phyloP scores from a whole-genome alignment of 441 rosid species.

The Aleurites moluccanus region DNA sequence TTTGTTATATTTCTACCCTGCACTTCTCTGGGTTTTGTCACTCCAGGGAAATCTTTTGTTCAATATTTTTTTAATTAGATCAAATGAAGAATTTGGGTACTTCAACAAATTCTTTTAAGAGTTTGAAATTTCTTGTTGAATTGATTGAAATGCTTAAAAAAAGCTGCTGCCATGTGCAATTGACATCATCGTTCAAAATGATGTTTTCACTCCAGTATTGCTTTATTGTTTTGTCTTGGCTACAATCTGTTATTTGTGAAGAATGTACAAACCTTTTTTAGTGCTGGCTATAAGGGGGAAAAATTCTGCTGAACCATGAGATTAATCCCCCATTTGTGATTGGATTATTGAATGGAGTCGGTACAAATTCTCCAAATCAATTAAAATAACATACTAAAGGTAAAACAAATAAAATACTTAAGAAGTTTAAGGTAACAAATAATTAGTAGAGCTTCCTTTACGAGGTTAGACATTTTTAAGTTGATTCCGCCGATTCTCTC shows the following conservation, averaged over 20 bases:
- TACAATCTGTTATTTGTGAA: background rate
- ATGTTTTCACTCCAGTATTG: background rate
- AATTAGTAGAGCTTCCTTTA: too few relatives aligned
- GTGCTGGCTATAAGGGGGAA: background rate
- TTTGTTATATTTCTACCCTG: background rate
- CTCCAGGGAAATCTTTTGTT: conserved; percentile 29
- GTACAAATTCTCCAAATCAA: too few relatives aligned
- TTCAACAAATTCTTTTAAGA: background rate
- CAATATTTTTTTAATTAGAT: background rate
- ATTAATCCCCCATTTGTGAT: too few relatives aligned
- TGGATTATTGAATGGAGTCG: too few relatives aligned
- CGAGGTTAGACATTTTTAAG: too few relatives aligned
- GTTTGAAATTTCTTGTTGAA: background rate
- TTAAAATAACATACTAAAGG: too few relatives aligned
- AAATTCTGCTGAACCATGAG: too few relatives aligned
- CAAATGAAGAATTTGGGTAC: conserved; percentile 26
- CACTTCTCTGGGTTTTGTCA: conserved; percentile 37
- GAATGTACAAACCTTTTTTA: background rate
- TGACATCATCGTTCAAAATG: background rate
- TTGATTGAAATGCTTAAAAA: background rate
- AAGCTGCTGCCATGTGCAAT: background rate
- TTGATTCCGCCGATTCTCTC: too few relatives aligned
- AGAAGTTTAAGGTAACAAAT: too few relatives aligned
- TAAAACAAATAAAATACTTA: too few relatives aligned
- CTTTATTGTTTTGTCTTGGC: conserved; percentile 28